These are phyloP conservation scores for Sugiyamaella castrensis DNA, from an alignment of 1,139 yeast genomes.

Conservation along the genomic window DNA sequence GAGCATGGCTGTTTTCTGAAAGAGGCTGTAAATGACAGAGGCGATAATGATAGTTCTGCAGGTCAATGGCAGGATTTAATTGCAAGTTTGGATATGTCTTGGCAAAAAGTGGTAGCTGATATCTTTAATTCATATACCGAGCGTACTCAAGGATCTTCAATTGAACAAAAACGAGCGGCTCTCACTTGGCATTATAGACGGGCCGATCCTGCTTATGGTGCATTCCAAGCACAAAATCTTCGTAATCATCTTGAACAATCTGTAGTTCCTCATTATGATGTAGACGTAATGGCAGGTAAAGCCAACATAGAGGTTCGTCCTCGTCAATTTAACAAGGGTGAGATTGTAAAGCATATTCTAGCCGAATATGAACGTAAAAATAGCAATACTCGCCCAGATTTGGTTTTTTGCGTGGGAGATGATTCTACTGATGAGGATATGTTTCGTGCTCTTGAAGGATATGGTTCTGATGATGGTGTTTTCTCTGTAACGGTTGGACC, in stretches of 20 bases:
- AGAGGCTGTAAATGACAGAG: conserved; percentile 45
- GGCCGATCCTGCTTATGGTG: conserved; percentile 90
- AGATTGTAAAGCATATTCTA: conserved; percentile 80
- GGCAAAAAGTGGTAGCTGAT: conserved; percentile 81
- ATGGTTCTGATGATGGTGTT: conserved; percentile 46
- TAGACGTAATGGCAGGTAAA: conserved; percentile 96
- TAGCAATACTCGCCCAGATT: conserved; percentile 55
- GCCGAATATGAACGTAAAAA: conserved; percentile 29
- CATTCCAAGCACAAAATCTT: conserved; percentile 75
- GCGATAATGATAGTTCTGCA: conserved; percentile 14
- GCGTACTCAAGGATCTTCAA: conserved; percentile 83
- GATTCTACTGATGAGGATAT: conserved; percentile 97
- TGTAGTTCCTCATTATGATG: conserved; percentile 67
- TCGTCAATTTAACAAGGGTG: conserved; percentile 91
- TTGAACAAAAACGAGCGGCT: conserved; percentile 89
- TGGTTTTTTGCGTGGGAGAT: conserved; percentile 87
- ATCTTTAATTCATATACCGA: conserved; percentile 74
- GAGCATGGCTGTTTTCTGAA: conserved; percentile 97
- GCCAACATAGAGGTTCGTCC: conserved; percentile 98
- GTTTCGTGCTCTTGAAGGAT: conserved; percentile 70
- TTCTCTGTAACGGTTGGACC: conserved; percentile 96
- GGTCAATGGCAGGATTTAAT: conserved; percentile 79
- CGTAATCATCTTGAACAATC: conserved; percentile 59
- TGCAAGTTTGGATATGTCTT: conserved; percentile 81
- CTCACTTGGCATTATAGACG: conserved; percentile 97